Conservation (phyloP, 2,329 filamentous ascomycete genomes). For the Diaporthe amygdali region DNA sequence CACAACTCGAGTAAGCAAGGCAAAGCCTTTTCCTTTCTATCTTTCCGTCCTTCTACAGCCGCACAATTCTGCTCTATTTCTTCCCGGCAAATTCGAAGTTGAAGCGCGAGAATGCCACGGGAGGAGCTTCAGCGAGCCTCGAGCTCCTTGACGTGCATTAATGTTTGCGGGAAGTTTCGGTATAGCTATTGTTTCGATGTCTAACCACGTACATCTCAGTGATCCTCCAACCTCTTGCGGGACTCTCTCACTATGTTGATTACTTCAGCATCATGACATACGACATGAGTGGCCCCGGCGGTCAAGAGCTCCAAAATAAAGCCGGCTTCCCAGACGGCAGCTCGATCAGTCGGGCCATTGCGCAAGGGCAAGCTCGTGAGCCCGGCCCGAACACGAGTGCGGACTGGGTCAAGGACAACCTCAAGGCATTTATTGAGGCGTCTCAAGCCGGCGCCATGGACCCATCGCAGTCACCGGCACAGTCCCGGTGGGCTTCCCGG, state of each 20-base stretch:
- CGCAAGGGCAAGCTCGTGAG: conserved; percentile 23
- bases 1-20: conserved; percentile 8
- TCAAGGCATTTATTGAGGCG: conserved; percentile 20
- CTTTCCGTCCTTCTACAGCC: background rate
- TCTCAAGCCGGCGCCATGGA: background rate
- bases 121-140: background rate
- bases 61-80: background rate
- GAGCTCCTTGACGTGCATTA: too few species aligned
- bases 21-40: background rate
- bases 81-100: background rate
- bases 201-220: background rate
- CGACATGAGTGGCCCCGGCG: conserved; percentile 28
- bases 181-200: background rate
- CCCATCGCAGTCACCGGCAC: conserved; percentile 7
- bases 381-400: conserved; percentile 26
- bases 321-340: background rate
- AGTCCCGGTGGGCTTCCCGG: conserved; percentile 12
- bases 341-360: conserved; percentile 6
- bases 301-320: conserved; percentile 15
- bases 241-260: conserved; percentile 26
- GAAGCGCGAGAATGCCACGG: background rate
- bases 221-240: conserved; percentile 23
- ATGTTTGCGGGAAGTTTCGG: background rate
- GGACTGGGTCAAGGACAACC: conserved; percentile 26
- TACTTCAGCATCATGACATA: conserved; percentile 32